Evolutionary conservation across 163 green algal species (phyloP).

Genomic region (Scenedesmus sp.): DNA sequence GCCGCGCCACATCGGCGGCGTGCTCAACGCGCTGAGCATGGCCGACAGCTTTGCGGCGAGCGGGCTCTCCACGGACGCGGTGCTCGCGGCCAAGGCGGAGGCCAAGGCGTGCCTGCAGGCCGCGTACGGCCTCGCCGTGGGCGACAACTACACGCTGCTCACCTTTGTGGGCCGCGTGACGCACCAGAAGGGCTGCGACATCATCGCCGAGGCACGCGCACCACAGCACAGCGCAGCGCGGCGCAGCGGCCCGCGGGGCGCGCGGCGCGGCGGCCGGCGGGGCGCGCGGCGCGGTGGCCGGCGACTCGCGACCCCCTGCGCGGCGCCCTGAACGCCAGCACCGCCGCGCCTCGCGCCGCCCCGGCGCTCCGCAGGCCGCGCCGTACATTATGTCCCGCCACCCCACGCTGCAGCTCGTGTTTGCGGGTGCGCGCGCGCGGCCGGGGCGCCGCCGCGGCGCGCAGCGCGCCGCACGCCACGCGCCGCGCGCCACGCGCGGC

Average conservation of each 20-base stretch:
- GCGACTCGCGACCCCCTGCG: too few species aligned
- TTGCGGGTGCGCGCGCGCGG: too few species aligned
- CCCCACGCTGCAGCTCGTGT: conserved; percentile 7
- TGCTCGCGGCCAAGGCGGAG: conserved; percentile 21
- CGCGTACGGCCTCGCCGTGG: conserved; percentile 19
- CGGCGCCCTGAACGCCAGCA: conserved; percentile 54
- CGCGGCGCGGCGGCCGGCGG: too few species aligned
- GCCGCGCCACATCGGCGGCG: conserved; percentile 27
- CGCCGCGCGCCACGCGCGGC: too few species aligned
- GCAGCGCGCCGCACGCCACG: too few species aligned
- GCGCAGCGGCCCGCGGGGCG: too few species aligned
- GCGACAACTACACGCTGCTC: conserved; percentile 29
- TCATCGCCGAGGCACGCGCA: conserved; percentile 41
- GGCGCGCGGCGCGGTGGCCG: too few species aligned
- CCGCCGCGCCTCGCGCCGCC: too few species aligned
- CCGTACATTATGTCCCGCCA: conserved; percentile 6
- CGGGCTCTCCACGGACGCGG: conserved; percentile 18
- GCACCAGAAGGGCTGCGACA: conserved; percentile 59
- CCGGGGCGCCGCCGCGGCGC: too few species aligned
- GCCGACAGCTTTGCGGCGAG: conserved; percentile 28
- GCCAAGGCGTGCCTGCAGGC: conserved; percentile 48
- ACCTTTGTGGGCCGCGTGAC: conserved; percentile 58
- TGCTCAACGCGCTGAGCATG: conserved; percentile 50
- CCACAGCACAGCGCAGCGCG: conserved; percentile 40
- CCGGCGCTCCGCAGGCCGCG: conserved; percentile 39